Conservation (phyloP, 371 early-diverging fungal genomes). For the Syncephalastrum monosporum region DNA sequence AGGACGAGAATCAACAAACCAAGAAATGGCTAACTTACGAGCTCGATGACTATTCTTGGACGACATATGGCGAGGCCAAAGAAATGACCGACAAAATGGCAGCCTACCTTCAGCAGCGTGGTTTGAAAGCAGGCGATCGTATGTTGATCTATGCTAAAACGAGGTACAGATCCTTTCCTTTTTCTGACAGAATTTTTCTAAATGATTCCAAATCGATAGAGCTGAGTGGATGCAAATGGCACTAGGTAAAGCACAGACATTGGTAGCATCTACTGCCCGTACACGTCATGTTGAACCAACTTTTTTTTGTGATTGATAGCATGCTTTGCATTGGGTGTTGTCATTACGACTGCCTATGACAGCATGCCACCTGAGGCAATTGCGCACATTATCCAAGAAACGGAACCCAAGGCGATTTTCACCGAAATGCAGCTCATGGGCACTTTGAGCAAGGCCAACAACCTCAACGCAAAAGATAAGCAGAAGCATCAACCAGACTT, state of each 20-base stretch:
- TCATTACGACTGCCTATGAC: conserved; percentile 87
- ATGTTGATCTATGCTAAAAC: conserved; percentile 65
- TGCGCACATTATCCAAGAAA: conserved; percentile 65
- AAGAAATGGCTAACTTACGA: conserved; percentile 59
- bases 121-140: conserved; percentile 40
- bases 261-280: neutral
- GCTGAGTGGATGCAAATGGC: conserved; percentile 56
- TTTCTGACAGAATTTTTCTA: neutral
- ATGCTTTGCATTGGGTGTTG: conserved; percentile 66
- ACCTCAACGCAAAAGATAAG: conserved; percentile 3
- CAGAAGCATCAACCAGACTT: conserved; percentile 25
- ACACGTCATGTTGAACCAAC: too few relatives aligned
- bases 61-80: conserved; percentile 42
- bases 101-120: conserved; percentile 33
- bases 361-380: conserved; percentile 86
- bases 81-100: conserved; percentile 38
- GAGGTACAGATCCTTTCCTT: conserved; percentile 30
- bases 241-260: conserved; percentile 35
- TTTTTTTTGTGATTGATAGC: conserved; percentile 30
- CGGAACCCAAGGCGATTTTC: conserved; percentile 71
- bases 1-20: conserved; percentile 28
- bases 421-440: conserved; percentile 55
- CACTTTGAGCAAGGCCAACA: conserved; percentile 27
- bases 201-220: conserved; percentile 19
- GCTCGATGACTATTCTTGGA: conserved; percentile 56